Evolutionary conservation across 176 grass and related monocot genomes (phyloP).

Genomic region (Oryza longistaminata): DNA sequence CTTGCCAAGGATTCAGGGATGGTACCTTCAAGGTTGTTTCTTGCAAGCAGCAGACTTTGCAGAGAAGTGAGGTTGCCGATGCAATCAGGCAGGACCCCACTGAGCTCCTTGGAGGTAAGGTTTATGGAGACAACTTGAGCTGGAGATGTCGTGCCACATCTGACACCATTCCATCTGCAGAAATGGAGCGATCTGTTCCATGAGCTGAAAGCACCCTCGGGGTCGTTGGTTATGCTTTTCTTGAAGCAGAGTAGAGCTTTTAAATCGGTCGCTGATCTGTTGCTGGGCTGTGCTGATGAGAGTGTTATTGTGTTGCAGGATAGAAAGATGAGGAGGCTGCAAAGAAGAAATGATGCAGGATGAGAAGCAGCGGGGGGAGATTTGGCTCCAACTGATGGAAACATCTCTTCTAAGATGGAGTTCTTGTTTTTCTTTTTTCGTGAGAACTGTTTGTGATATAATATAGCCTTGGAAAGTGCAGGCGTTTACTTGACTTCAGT

Average conservation of each 20-base stretch:
- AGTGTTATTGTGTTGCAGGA: not conserved
- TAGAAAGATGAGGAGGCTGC: constrained; percentile 3
- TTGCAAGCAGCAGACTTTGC: constrained; percentile 1
- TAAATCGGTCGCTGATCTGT: constrained; percentile 12
- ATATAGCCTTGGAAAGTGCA: not conserved
- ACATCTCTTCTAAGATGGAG: not conserved
- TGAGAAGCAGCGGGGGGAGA: not conserved
- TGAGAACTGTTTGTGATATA: not conserved
- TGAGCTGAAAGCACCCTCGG: not conserved
- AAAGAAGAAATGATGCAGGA: not conserved
- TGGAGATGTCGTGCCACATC: constrained; percentile 13
- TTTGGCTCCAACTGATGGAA: not conserved
- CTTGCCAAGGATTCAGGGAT: constrained; percentile 22
- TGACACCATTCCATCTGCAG: constrained; percentile 51
- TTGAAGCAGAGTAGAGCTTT: constrained; percentile 56
- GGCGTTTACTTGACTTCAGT: not conserved
- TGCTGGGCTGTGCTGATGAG: constrained; percentile 35
- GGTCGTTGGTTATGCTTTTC: constrained; percentile 9
- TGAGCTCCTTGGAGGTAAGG: constrained; percentile 7
- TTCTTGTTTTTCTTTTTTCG: not conserved
- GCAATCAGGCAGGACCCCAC: constrained; percentile 32
- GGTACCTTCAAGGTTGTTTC: constrained; percentile 21
- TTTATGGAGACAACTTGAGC: constrained; percentile 34
- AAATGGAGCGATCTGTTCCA: constrained; percentile 36
- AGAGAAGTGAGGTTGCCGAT: constrained; percentile 33